phyloP scores from a whole-genome alignment of 2,329 filamentous ascomycete genomes.

The Trichophyton schoenleinii region DNA sequence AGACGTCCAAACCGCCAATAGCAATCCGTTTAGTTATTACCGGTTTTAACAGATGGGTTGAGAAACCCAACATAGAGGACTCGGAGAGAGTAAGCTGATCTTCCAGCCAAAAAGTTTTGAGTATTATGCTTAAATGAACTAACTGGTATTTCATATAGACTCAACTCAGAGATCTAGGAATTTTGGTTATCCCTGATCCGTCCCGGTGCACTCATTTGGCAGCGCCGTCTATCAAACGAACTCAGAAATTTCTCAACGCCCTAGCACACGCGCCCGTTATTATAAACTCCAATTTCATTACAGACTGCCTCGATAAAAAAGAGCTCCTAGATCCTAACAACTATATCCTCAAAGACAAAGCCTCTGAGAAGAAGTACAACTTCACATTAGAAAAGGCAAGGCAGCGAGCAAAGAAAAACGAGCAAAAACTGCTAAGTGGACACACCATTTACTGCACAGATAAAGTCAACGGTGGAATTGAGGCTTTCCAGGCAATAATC shows the following conservation, averaged over 20 bases:
- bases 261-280: conserved; percentile 69
- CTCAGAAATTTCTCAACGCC: conserved; percentile 83
- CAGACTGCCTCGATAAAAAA: conserved; percentile 58
- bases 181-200: conserved; percentile 65
- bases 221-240: conserved; percentile 75
- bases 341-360: conserved; percentile 57
- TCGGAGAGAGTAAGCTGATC: conserved; percentile 56
- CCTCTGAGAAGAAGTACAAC: conserved; percentile 58
- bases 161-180: conserved; percentile 70
- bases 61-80: conserved; percentile 60
- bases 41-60: conserved; percentile 70
- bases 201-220: conserved; percentile 72
- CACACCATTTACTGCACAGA: conserved; percentile 76
- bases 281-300: conserved; percentile 66
- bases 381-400: conserved; percentile 59
- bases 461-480: conserved; percentile 64
- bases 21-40: conserved; percentile 69
- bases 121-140: conserved; percentile 10
- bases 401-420: conserved; percentile 59
- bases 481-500: conserved; percentile 75
- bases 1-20: conserved; percentile 51
- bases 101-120: neutral
- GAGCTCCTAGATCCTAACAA: conserved; percentile 51
- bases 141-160: conserved; percentile 38
- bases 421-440: conserved; percentile 59